Conservation (phyloP, 306 rosid species). For the Inga laurina region DNA sequence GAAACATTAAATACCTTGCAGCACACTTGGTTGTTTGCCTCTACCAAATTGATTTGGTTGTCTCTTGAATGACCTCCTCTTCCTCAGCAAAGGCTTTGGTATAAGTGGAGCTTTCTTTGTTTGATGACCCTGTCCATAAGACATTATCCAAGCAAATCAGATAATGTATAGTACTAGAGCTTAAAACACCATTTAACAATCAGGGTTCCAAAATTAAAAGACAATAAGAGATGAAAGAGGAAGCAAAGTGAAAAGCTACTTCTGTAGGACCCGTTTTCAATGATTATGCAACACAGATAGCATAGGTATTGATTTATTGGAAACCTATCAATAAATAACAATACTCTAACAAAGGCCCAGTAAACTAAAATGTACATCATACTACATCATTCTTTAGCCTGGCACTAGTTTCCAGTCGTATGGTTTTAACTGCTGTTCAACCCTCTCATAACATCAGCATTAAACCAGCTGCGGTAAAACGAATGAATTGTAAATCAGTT, state of each 20-base stretch:
- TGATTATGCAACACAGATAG: neutral
- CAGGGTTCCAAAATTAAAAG: conserved; percentile 4
- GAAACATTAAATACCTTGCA: conserved; percentile 53
- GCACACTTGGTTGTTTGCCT: conserved; percentile 47
- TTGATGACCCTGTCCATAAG: conserved; percentile 50
- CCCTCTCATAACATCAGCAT: neutral
- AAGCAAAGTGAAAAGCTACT: neutral
- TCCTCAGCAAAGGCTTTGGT: conserved; percentile 53
- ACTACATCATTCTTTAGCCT: neutral
- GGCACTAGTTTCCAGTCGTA: neutral
- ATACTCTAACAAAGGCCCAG: neutral
- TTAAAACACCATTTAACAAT: neutral
- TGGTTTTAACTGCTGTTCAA: neutral
- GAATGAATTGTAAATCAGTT: neutral
- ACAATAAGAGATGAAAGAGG: neutral
- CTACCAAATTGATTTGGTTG: conserved; percentile 65
- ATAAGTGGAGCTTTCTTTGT: conserved; percentile 47
- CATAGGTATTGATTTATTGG: neutral
- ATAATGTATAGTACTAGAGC: neutral
- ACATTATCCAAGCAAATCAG: conserved; percentile 17
- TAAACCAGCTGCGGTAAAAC: neutral
- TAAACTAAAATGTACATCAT: neutral
- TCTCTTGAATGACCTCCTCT: conserved; percentile 68
- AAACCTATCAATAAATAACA: neutral
- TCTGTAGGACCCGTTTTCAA: neutral